A percentile compares a stretch with the other conserved stretches of the same genome.
phyloP scores from a whole-genome alignment of 371 early-diverging fungal genomes.

The Mucor sp. region DNA sequence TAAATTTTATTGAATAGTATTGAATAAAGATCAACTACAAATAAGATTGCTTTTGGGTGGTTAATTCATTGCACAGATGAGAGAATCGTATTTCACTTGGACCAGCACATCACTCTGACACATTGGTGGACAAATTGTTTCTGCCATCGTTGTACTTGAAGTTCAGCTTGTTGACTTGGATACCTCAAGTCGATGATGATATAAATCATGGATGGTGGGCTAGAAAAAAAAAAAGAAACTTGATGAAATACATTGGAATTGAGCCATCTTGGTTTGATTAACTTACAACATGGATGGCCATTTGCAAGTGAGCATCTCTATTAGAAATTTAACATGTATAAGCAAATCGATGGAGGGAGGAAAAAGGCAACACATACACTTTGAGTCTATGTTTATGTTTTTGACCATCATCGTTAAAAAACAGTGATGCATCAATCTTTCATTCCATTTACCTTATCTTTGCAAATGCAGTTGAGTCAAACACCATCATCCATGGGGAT shows the following conservation, averaged over 20 bases:
- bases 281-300: neutral
- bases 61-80: too few species aligned
- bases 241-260: constrained; percentile 13
- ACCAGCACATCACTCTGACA: constrained; percentile 28
- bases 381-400: constrained; percentile 21
- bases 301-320: constrained; percentile 11
- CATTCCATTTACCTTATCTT: constrained; percentile 33
- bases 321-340: neutral
- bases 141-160: neutral
- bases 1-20: too few species aligned
- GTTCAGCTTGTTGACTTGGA: constrained; percentile 4
- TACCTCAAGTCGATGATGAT: neutral
- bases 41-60: too few species aligned
- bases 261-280: neutral
- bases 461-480: constrained; percentile 15
- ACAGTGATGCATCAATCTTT: too few species aligned
- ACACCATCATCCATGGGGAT: neutral
- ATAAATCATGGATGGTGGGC: constrained; percentile 17
- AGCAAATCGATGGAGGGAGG: too few species aligned
- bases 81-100: constrained; percentile 20
- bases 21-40: too few species aligned
- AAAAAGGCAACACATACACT: constrained; percentile 18
- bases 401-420: too few species aligned
- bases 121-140: neutral
- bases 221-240: neutral